These are phyloP conservation scores for Phytophthora cactorum DNA, from an alignment of 352 stramenopile species.

Conservation along the genomic window DNA sequence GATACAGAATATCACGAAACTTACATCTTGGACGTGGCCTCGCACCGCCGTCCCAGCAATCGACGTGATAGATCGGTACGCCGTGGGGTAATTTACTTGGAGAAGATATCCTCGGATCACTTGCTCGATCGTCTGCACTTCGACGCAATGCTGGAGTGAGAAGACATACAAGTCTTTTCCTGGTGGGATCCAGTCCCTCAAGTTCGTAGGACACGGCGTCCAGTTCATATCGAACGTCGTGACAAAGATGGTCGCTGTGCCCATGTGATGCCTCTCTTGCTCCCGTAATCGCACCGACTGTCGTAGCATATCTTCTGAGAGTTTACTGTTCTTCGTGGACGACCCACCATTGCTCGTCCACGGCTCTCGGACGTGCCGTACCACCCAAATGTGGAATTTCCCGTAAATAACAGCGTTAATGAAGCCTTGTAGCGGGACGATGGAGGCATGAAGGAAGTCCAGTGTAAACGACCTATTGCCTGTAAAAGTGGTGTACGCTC, in stretches of 20 bases:
- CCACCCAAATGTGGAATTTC: conserved; percentile 86
- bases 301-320: conserved; percentile 47
- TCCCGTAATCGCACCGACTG: conserved; percentile 47
- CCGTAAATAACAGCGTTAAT: conserved; percentile 88
- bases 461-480: conserved; percentile 63
- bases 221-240: conserved; percentile 88
- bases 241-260: conserved; percentile 79
- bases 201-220: conserved; percentile 62
- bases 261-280: conserved; percentile 63
- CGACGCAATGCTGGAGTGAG: conserved; percentile 78
- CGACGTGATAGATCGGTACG: conserved; percentile 83
- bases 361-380: conserved; percentile 57
- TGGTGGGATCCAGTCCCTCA: conserved; percentile 77
- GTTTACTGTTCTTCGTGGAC: conserved; percentile 50
- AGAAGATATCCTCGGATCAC: conserved; percentile 74
- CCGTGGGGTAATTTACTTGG: conserved; percentile 80
- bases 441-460: conserved; percentile 75
- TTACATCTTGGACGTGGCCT: conserved; percentile 71
- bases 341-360: conserved; percentile 39
- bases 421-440: conserved; percentile 85
- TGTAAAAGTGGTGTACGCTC: conserved; percentile 66
- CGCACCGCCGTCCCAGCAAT: conserved; percentile 67
- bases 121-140: conserved; percentile 68
- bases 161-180: conserved; percentile 87
- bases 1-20: conserved; percentile 15